Conservation (phyloP, 306 rosid species). For the Casuarina cunninghamiana region DNA sequence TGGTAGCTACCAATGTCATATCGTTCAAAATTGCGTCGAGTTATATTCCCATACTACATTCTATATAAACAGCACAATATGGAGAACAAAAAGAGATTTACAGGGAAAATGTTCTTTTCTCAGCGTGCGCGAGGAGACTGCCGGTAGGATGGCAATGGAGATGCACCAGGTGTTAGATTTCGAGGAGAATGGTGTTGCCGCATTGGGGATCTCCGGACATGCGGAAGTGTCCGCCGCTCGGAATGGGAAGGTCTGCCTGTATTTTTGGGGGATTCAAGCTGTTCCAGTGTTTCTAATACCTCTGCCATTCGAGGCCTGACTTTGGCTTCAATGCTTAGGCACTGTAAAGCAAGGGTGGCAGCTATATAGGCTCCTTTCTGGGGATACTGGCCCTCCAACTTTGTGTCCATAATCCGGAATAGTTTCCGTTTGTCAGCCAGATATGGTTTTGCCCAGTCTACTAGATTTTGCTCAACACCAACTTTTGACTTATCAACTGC, state of each 20-base stretch:
- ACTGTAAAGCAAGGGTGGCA: constrained; percentile 71
- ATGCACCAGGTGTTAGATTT: constrained; percentile 49
- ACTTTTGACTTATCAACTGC: constrained; percentile 67
- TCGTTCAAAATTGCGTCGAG: constrained; percentile 34
- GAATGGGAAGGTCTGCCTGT: constrained; percentile 39
- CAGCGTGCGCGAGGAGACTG: constrained; percentile 46
- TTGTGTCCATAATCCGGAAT: constrained; percentile 90
- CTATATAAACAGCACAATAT: constrained; percentile 27
- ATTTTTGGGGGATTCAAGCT: constrained; percentile 59
- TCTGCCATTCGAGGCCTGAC: constrained; percentile 77
- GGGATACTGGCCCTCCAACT: constrained; percentile 86
- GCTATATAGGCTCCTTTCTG: constrained; percentile 76
- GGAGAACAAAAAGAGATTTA: constrained; percentile 35
- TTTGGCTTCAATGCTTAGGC: constrained; percentile 75
- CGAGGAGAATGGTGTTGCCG: constrained; percentile 46
- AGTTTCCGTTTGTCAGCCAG: constrained; percentile 67
- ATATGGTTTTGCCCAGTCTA: constrained; percentile 88
- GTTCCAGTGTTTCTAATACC: constrained; percentile 66
- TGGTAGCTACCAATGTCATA: constrained; percentile 21
- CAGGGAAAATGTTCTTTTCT: constrained; percentile 23
- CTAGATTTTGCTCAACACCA: constrained; percentile 72
- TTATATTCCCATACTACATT: constrained; percentile 34
- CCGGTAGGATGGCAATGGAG: constrained; percentile 58
- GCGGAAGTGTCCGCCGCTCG: constrained; percentile 37
- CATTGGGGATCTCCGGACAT: constrained; percentile 49